Conservation (phyloP, 2,329 filamentous ascomycete genomes). For the Pyrenophora tritici-repentis region DNA sequence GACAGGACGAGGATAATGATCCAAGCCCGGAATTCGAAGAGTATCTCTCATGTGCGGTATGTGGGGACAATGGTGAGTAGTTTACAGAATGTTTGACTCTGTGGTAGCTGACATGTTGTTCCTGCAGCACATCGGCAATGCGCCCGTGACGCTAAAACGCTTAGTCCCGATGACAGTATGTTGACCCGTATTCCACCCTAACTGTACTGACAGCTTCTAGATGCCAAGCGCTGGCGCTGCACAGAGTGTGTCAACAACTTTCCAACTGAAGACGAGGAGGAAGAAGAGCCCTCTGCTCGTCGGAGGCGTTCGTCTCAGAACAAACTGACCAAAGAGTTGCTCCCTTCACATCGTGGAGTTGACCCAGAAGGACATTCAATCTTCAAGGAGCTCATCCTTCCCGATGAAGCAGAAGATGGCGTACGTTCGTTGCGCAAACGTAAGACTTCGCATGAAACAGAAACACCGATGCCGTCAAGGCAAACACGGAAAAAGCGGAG, state of each 20-base stretch:
- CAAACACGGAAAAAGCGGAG: conserved; percentile 51
- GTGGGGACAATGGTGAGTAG: conserved; percentile 79
- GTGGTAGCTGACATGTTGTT: conserved; percentile 50
- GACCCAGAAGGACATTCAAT: conserved; percentile 71
- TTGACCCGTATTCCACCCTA: conserved; percentile 22
- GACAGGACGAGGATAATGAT: conserved; percentile 80
- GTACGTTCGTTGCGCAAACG: conserved; percentile 81
- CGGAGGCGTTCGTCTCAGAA: conserved; percentile 64
- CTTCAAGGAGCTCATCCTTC: conserved; percentile 73
- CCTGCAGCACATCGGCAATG: conserved; percentile 86
- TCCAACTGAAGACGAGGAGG: conserved; percentile 40
- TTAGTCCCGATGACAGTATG: conserved; percentile 68
- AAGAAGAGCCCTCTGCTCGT: conserved; percentile 48
- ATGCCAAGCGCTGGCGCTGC: conserved; percentile 66
- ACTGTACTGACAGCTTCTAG: conserved; percentile 47
- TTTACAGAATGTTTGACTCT: conserved; percentile 31
- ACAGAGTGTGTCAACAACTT: conserved; percentile 60
- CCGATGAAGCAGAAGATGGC: conserved; percentile 75
- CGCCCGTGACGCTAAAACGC: conserved; percentile 71
- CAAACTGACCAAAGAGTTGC: conserved; percentile 71
- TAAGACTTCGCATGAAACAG: conserved; percentile 74
- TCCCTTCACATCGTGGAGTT: conserved; percentile 69
- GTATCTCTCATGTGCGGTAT: conserved; percentile 75
- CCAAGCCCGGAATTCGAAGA: conserved; percentile 80
- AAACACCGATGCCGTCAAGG: conserved; percentile 56